A percentile compares a stretch with the other conserved stretches of the same genome.
phyloP scores from a whole-genome alignment of 768 basidiomycete genomes.

The Amanita exitialis region DNA sequence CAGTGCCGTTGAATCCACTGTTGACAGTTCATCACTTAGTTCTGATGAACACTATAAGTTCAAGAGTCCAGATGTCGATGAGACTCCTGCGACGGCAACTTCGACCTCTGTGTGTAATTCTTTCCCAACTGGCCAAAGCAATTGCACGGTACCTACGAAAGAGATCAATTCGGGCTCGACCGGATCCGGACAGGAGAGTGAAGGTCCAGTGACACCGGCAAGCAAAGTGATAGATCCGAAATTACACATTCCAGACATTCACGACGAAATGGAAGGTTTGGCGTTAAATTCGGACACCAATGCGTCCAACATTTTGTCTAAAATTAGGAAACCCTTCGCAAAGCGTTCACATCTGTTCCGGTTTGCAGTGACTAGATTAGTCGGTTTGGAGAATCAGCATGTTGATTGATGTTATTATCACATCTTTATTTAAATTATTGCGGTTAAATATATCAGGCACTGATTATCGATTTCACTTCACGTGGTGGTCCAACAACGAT shows the following conservation, averaged over 20 bases:
- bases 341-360: conserved; percentile 24
- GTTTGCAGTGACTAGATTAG: conserved; percentile 27
- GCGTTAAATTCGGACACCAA: background rate
- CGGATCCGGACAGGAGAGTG: conserved; percentile 25
- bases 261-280: conserved; percentile 24
- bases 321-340: conserved; percentile 16
- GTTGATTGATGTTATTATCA: background rate
- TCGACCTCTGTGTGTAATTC: background rate
- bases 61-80: conserved; percentile 11
- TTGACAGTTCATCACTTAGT: conserved; percentile 12
- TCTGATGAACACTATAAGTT: conserved; percentile 25
- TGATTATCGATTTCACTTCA: conserved; percentile 27
- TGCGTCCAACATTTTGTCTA: background rate
- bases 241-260: conserved; percentile 32
- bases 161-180: conserved; percentile 14
- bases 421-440: background rate
- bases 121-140: background rate
- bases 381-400: conserved; percentile 17
- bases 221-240: conserved; percentile 29
- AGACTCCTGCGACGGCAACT: background rate
- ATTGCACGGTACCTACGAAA: background rate
- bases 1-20: background rate
- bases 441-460: conserved; percentile 9
- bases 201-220: conserved; percentile 40
- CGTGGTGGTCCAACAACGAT: conserved; percentile 24